phyloP scores from a whole-genome alignment of 2,329 filamentous ascomycete species.

The Orbilia javanica region DNA sequence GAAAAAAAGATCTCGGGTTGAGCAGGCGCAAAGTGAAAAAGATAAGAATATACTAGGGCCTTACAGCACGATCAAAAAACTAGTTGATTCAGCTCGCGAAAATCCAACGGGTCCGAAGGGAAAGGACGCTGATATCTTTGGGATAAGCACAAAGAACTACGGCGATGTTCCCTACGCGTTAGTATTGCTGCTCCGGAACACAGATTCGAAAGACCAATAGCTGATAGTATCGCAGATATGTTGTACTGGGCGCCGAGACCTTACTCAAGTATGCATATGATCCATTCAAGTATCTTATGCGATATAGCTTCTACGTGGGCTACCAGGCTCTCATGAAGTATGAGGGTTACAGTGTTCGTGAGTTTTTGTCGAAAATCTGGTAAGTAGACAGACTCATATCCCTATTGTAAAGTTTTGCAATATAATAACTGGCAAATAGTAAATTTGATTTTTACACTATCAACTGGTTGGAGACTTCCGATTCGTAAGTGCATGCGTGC shows the following conservation, averaged over 20 bases:
- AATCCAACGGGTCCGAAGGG: neutral
- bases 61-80: neutral
- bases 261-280: conserved; percentile 12
- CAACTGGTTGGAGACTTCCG: conserved; percentile 24
- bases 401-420: neutral
- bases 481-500: neutral
- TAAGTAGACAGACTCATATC: neutral
- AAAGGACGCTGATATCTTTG: neutral
- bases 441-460: conserved; percentile 29
- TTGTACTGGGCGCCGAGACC: neutral
- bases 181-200: no score
- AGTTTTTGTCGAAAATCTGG: conserved; percentile 21
- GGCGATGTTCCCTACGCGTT: conserved; percentile 27
- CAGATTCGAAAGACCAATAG: no score
- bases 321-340: conserved; percentile 19
- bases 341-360: conserved; percentile 13
- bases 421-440: neutral
- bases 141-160: conserved; percentile 4
- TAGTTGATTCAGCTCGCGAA: neutral
- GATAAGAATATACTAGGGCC: neutral
- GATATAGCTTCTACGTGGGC: conserved; percentile 14
- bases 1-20: no score
- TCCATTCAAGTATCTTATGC: conserved; percentile 23
- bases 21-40: no score
- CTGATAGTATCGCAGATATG: neutral